phyloP scores from a whole-genome alignment of 2,329 filamentous ascomycete genomes.

The Botryotinia globosa region DNA sequence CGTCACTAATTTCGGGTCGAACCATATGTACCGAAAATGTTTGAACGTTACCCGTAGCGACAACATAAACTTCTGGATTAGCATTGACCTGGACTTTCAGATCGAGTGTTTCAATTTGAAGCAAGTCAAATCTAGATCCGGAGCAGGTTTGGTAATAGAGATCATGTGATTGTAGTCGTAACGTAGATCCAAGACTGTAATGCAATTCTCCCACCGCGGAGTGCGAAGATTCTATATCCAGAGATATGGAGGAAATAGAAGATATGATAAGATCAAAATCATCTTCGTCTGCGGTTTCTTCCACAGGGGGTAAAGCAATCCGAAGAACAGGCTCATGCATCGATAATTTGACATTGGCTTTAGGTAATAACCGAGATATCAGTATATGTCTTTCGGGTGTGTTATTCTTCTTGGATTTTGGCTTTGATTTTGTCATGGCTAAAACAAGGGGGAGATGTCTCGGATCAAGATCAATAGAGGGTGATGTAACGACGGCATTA shows the following conservation, averaged over 20 bases:
- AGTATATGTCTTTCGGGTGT: slow-evolving; percentile 60
- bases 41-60: slow-evolving; percentile 74
- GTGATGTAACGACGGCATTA: slow-evolving; percentile 93
- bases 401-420: slow-evolving; percentile 44
- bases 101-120: slow-evolving; percentile 85
- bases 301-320: slow-evolving; percentile 79
- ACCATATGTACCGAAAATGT: slow-evolving; percentile 89
- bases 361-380: slow-evolving; percentile 87
- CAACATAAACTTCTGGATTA: slow-evolving; percentile 79
- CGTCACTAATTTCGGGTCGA: slow-evolving; percentile 87
- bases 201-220: slow-evolving; percentile 78
- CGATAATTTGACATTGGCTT: slow-evolving; percentile 91
- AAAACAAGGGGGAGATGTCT: slow-evolving; percentile 85
- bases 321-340: slow-evolving; percentile 94
- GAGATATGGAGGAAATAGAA: slow-evolving; percentile 86
- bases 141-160: slow-evolving; percentile 91
- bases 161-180: slow-evolving; percentile 80
- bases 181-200: slow-evolving; percentile 79
- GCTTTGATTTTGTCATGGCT: slow-evolving; percentile 64
- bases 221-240: slow-evolving; percentile 96
- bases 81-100: slow-evolving; percentile 82
- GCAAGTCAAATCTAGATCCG: slow-evolving; percentile 78
- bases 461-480: slow-evolving; percentile 88
- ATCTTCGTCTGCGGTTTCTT: slow-evolving; percentile 60
- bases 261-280: slow-evolving; percentile 96